These are phyloP conservation scores for Fraxinus cuspidata DNA, from an alignment of 257 asterid species.

Conservation along the genomic window DNA sequence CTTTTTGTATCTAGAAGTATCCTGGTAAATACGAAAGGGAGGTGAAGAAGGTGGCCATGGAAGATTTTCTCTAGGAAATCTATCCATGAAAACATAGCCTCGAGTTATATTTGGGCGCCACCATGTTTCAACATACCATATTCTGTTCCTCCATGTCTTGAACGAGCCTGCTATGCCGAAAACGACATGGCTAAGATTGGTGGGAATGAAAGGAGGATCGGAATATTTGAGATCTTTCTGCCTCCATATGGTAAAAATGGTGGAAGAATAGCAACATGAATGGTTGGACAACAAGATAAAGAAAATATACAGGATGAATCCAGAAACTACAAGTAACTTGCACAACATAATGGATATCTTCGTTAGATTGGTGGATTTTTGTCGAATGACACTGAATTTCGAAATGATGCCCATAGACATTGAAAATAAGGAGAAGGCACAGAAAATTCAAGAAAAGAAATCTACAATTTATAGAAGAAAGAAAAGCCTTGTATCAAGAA, in stretches of 20 bases:
- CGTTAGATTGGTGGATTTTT: neutral
- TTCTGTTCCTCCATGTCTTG: constrained; percentile 34
- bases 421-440: neutral
- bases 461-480: neutral
- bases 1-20: constrained; percentile 22
- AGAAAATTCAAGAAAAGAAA: neutral
- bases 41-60: constrained; percentile 46
- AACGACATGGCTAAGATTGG: constrained; percentile 37
- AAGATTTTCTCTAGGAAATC: constrained; percentile 19
- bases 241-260: constrained; percentile 4
- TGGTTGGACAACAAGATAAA: constrained; percentile 18
- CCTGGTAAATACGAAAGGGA: constrained; percentile 29
- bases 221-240: constrained; percentile 1
- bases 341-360: constrained; percentile 2
- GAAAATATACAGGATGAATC: constrained; percentile 24
- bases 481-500: neutral
- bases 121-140: constrained; percentile 43
- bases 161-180: constrained; percentile 47
- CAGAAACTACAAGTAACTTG: constrained; percentile 15
- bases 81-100: constrained; percentile 43
- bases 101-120: constrained; percentile 49
- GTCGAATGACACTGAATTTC: neutral
- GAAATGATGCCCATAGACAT: neutral
- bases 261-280: constrained; percentile 5
- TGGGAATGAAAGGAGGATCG: constrained; percentile 21